Evolutionary conservation across 1,139 yeast genomes (phyloP), one percentile per base, ranked within the genome.

Genomic region (Sugiyamaella novakii): DNA sequence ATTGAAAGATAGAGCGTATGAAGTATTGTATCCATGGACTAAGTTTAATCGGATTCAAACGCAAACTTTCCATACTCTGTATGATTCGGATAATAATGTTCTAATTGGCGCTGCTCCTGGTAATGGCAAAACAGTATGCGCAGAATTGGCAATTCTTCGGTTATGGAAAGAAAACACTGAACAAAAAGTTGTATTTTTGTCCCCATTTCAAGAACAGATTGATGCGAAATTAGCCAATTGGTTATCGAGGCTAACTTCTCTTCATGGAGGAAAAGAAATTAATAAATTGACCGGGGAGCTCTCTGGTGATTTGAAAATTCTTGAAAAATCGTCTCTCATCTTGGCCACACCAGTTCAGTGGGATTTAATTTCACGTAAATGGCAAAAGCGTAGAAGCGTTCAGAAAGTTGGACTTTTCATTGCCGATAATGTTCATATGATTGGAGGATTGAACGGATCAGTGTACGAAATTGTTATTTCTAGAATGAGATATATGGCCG

Each of bases 291-390:
- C 81, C 0, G 88, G 87, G 5, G 92, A 86, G 42, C 54, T 78
- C 7, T 57, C 76, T 1, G 61, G 67, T 1, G 94, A 89, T 60
- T 61, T 84, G 50, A 71, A 73, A 46, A 57, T 79, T 2, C 60
- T 88, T 8, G 80, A 81, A 1, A 68, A 71, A 19, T 77, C 81
- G 50, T 91, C 87, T 61, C 65, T 91, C 49, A 67, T 87, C n/a
- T 65, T 91, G 14, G 80, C 87, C 2, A 88, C 97, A 0, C 95
- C 97, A 0, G 74, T 70, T 17, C 91, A 87, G 54, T 85, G 88
- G 72, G 91, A 87, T 54, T 58, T 70, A 2, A 61, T 89, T 1
- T 79, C 95, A 0, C 78, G 92, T 56, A 75, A 91, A 46, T 92
- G 98, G 98, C 82, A 83, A 58, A 82, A 79, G 59, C 54, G 65